Evolutionary conservation across 148 eudicot species (phyloP).

Genomic region (Amaranthus hypochondriacus): DNA sequence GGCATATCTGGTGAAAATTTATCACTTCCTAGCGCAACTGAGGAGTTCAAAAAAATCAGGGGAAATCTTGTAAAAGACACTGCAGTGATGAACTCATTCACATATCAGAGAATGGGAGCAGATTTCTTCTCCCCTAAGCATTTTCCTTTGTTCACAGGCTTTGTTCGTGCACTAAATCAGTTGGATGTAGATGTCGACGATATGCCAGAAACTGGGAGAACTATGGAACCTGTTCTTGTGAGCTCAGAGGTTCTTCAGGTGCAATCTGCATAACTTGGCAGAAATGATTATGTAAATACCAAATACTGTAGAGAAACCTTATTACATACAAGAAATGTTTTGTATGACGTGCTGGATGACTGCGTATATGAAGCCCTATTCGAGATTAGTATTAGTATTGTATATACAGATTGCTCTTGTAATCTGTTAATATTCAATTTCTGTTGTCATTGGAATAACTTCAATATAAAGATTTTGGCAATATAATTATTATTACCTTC

Average conservation of each 20-base stretch:
- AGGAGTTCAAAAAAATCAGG: constrained; percentile 51
- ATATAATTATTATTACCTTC: too few relatives aligned
- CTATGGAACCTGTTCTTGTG: constrained; percentile 13
- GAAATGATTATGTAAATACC: constrained; percentile 1
- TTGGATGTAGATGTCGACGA: constrained; percentile 47
- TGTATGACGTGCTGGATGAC: too few relatives aligned
- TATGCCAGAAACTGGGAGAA: constrained; percentile 30
- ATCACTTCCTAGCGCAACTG: constrained; percentile 30
- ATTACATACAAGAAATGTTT: too few relatives aligned
- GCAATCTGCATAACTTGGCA: constrained; percentile 33
- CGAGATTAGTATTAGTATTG: too few relatives aligned
- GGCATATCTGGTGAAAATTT: constrained; percentile 61
- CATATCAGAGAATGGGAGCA: constrained; percentile 91
- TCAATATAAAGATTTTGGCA: too few relatives aligned
- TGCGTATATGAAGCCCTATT: too few relatives aligned
- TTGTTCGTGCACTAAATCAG: constrained; percentile 56
- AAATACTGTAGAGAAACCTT: too few relatives aligned
- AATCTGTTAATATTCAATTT: too few relatives aligned
- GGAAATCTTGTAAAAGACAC: constrained; percentile 40
- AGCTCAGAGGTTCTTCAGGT: constrained; percentile 28
- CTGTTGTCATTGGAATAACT: too few relatives aligned
- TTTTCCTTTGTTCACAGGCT: constrained; percentile 56
- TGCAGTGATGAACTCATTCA: constrained; percentile 48
- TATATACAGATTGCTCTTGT: too few relatives aligned
- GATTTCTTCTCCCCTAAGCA: constrained; percentile 80